Conservation (phyloP, 768 basidiomycete genomes). For the Suillus subalutaceus region DNA sequence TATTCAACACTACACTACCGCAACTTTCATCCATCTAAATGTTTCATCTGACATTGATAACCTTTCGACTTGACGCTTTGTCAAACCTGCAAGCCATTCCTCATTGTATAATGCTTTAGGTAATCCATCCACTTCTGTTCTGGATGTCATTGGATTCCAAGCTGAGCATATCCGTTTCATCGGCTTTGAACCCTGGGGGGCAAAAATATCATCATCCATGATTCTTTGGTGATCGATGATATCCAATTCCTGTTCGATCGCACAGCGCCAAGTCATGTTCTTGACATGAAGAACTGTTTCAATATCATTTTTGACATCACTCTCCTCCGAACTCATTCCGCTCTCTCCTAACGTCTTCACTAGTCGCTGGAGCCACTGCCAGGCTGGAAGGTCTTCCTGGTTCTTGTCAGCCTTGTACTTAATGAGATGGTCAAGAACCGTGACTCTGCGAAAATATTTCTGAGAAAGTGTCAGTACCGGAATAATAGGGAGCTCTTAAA, state of each 20-base stretch:
- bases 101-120: no score
- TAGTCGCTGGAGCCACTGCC: not conserved
- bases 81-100: no score
- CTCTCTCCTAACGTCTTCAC: slow-evolving; percentile 1
- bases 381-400: not conserved
- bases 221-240: not conserved
- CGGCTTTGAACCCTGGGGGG: no score
- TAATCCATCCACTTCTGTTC: no score
- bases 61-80: no score
- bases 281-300: slow-evolving; percentile 1
- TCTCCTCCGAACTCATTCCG: slow-evolving; percentile 21
- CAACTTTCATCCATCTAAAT: no score
- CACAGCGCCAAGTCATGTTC: not conserved
- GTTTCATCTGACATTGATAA: no score
- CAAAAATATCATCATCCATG: not conserved
- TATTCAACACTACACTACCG: no score
- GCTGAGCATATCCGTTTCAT: no score
- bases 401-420: not conserved
- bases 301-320: slow-evolving; percentile 10
- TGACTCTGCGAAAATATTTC: not conserved
- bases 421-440: not conserved
- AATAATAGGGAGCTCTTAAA: not conserved
- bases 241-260: not conserved
- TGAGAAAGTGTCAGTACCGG: not conserved
- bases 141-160: no score